Percentiles rank a stretch among this genome's conserved stretches.
phyloP scores from a whole-genome alignment of 768 basidiomycete species.

The Kwoniella shandongensis region DNA sequence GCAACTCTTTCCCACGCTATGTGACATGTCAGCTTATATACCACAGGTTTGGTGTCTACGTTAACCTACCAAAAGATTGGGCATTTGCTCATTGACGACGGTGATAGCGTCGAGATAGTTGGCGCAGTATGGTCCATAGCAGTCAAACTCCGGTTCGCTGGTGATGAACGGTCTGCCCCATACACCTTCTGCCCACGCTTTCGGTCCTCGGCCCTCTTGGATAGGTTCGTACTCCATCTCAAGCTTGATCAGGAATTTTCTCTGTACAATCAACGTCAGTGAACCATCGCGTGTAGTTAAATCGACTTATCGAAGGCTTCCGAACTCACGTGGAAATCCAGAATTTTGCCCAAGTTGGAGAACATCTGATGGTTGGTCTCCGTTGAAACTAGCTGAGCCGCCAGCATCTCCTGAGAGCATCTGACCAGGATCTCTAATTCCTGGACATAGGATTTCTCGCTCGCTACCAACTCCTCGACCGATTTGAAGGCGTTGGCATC shows the following conservation, averaged over 20 bases:
- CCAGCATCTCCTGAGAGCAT: constrained; percentile 80
- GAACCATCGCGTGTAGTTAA: background rate
- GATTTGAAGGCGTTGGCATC: constrained; percentile 46
- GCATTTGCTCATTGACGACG: constrained; percentile 79
- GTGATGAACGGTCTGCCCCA: constrained; percentile 53
- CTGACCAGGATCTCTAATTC: constrained; percentile 96
- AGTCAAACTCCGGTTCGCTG: constrained; percentile 92
- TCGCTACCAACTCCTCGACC: constrained; percentile 84
- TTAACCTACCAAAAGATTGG: constrained; percentile 73
- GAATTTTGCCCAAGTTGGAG: constrained; percentile 86
- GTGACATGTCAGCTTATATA: constrained; percentile 8
- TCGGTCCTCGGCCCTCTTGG: constrained; percentile 40
- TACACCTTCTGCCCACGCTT: constrained; percentile 50
- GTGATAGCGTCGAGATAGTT: constrained; percentile 87
- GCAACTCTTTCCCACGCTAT: constrained; percentile 44
- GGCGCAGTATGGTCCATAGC: constrained; percentile 96
- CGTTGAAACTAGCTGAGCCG: constrained; percentile 80
- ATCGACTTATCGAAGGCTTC: background rate
- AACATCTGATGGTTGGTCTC: constrained; percentile 96
- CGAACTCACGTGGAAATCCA: constrained; percentile 75
- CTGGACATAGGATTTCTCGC: constrained; percentile 93
- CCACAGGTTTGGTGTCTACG: background rate
- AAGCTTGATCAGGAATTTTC: constrained; percentile 52
- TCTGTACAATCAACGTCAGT: constrained; percentile 36
- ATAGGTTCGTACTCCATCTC: constrained; percentile 53